A percentile compares a stretch with the other conserved stretches of the same genome.
Evolutionary conservation across 371 early-diverging fungal genomes (phyloP).

Genomic region (Capillidium heterosporum): DNA sequence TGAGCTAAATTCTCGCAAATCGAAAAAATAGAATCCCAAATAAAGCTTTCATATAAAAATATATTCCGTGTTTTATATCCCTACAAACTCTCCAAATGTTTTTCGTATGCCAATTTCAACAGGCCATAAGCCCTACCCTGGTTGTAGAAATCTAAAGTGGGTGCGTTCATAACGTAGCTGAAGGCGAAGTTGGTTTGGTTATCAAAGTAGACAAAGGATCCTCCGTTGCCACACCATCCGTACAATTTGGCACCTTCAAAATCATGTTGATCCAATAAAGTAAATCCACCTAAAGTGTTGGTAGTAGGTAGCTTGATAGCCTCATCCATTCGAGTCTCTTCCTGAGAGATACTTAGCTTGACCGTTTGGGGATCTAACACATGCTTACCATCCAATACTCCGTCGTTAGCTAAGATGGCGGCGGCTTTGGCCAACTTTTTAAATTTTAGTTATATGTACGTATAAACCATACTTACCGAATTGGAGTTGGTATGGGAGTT

Average conservation of each 20-base stretch:
- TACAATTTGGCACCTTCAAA: conserved; percentile 12
- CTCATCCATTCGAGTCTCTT: no score
- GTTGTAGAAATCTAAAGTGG: no score
- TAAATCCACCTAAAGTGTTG: conserved; percentile 13
- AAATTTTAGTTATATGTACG: background rate
- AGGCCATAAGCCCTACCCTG: no score
- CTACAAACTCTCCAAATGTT: no score
- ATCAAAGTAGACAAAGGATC: conserved; percentile 30
- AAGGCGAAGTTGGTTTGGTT: conserved; percentile 27
- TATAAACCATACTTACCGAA: background rate
- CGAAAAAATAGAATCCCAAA: no score
- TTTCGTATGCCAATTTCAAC: no score
- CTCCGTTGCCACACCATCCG: conserved; percentile 35
- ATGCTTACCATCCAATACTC: background rate
- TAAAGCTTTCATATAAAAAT: no score
- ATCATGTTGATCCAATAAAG: conserved; percentile 11
- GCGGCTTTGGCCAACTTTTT: background rate
- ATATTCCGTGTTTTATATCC: no score
- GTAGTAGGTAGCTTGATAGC: no score
- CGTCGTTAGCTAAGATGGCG: background rate
- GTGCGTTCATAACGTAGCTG: conserved; percentile 23
- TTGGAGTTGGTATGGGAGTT: background rate
- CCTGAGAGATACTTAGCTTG: no score
- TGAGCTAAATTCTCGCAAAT: no score
- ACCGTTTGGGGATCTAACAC: no score